These are phyloP conservation scores for Craterostigma plantagineum DNA, from an alignment of 257 asterid species.

Conservation along the genomic window DNA sequence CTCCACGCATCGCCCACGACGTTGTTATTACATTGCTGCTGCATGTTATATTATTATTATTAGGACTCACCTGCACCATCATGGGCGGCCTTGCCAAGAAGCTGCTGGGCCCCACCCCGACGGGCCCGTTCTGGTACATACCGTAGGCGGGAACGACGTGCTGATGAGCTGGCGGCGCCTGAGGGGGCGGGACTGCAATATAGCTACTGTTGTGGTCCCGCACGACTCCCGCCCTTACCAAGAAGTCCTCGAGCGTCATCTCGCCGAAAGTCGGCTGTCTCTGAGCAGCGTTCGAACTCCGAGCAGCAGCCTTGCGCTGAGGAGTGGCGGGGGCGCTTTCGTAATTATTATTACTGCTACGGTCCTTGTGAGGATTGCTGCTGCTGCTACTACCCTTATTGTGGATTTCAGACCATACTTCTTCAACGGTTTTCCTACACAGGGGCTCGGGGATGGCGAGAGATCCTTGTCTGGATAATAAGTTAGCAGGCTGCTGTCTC, in stretches of 20 bases:
- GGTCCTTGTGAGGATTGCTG: conserved; percentile 13
- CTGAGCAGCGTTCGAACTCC: no score
- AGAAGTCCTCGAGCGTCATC: conserved; percentile 76
- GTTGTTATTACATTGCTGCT: no score
- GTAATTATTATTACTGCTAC: conserved; percentile 5
- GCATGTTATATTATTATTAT: no score
- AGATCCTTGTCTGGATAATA: conserved; percentile 51
- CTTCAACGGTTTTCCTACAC: conserved; percentile 54
- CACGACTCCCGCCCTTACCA: conserved; percentile 55
- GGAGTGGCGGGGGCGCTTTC: conserved; percentile 6
- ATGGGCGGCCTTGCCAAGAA: conserved; percentile 18
- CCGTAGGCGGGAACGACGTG: conserved; percentile 26
- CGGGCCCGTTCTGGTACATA: conserved; percentile 20
- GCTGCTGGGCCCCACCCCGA: conserved; percentile 10
- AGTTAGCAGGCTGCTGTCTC: conserved; percentile 31
- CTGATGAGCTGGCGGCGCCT: conserved; percentile 50
- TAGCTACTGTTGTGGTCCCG: conserved; percentile 22
- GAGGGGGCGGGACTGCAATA: conserved; percentile 23
- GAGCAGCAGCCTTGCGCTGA: no score
- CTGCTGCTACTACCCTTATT: no score
- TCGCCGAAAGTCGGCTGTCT: conserved; percentile 47
- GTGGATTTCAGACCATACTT: conserved; percentile 69
- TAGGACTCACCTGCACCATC: no score
- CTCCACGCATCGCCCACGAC: conserved; percentile 16
- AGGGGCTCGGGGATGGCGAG: conserved; percentile 41